A percentile compares a stretch with the other conserved stretches of the same genome.
phyloP scores from a whole-genome alignment of 768 basidiomycete genomes.

The Podaxis sp. region DNA sequence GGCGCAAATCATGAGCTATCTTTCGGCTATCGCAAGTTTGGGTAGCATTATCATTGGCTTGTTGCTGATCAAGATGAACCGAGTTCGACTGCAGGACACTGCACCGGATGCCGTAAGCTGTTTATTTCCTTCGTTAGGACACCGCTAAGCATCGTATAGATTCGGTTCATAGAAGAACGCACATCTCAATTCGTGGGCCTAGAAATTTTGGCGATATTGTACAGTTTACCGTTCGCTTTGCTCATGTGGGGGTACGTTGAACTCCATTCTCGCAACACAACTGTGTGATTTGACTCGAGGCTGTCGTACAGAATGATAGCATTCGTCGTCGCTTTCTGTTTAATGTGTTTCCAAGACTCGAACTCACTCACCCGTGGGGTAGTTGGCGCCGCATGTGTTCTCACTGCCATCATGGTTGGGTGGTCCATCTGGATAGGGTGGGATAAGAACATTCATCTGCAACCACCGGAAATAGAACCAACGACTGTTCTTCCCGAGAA shows the following conservation, averaged over 20 bases:
- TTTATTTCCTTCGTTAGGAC: no score
- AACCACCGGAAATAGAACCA: background rate
- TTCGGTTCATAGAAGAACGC: constrained; percentile 8
- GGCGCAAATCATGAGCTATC: constrained; percentile 43
- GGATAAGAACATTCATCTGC: constrained; percentile 14
- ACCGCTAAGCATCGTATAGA: background rate
- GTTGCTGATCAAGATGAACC: constrained; percentile 28
- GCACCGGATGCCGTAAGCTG: constrained; percentile 12
- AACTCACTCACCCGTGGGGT: constrained; percentile 24
- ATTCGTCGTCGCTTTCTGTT: constrained; percentile 30
- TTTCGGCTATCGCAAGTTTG: constrained; percentile 43
- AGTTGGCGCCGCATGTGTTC: constrained; percentile 22
- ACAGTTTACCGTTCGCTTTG: constrained; percentile 53
- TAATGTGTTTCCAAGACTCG: constrained; percentile 28
- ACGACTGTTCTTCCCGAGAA: background rate
- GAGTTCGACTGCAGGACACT: constrained; percentile 32
- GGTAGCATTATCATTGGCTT: constrained; percentile 44
- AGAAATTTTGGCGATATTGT: constrained; percentile 50
- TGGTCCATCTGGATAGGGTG: constrained; percentile 26
- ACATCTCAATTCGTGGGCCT: constrained; percentile 28
- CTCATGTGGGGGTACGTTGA: constrained; percentile 57
- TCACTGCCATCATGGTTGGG: constrained; percentile 22
- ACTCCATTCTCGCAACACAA: background rate
- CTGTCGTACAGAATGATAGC: constrained; percentile 26
- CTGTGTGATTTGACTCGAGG: background rate